phyloP scores from a whole-genome alignment of 2,329 filamentous ascomycete genomes.

The Sporothrix pallida region DNA sequence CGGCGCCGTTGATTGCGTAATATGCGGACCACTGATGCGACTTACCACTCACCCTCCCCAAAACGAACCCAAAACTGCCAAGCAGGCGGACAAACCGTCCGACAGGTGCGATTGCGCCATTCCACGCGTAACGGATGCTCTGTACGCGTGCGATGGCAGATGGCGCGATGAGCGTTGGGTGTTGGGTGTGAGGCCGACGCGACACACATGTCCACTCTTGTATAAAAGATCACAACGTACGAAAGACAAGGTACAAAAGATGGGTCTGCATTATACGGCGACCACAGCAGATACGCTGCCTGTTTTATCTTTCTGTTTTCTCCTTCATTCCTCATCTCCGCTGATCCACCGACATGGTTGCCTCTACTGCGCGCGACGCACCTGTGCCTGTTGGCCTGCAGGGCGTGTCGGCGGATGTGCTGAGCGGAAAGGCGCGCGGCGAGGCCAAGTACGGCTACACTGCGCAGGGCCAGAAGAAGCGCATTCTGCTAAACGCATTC shows the following conservation, averaged over 20 bases:
- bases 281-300: not conserved
- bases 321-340: too few relatives aligned
- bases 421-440: conserved; percentile 23
- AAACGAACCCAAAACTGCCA: not conserved
- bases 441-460: conserved; percentile 29
- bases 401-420: conserved; percentile 24
- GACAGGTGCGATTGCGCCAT: not conserved
- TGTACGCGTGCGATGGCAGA: not conserved
- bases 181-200: not conserved
- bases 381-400: conserved; percentile 26
- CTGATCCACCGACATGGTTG: not conserved
- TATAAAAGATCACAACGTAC: not conserved
- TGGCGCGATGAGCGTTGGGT: not conserved
- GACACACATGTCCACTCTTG: not conserved
- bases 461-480: conserved; percentile 32
- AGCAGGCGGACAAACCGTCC: not conserved
- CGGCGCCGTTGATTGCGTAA: conserved; percentile 1
- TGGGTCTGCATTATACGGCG: not conserved
- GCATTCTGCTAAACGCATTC: conserved; percentile 35
- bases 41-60: not conserved
- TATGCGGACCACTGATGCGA: not conserved
- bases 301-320: too few relatives aligned
- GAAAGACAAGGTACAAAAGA: not conserved
- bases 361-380: not conserved
- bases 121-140: not conserved